These are phyloP conservation scores for Kockovaella imperatae DNA, from an alignment of 768 basidiomycete species.

Conservation along the genomic window DNA sequence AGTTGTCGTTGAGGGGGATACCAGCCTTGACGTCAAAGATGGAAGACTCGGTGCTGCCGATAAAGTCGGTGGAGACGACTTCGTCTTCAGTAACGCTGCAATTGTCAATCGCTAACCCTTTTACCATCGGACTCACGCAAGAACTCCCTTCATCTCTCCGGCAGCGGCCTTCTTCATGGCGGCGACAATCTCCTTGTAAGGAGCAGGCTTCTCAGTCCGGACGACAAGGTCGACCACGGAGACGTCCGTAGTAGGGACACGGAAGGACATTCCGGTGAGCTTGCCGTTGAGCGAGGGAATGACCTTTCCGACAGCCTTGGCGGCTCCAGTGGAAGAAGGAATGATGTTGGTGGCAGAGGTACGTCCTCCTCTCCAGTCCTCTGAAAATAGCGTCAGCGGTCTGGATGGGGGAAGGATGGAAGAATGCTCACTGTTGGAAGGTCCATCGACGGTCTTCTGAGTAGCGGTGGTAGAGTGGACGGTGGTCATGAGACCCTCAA, in stretches of 20 bases:
- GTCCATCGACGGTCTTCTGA: slow-evolving; percentile 61
- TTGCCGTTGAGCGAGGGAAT: slow-evolving; percentile 95
- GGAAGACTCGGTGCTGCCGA: slow-evolving; percentile 66
- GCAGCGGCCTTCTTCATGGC: slow-evolving; percentile 71
- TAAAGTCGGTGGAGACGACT: slow-evolving; percentile 89
- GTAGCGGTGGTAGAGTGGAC: slow-evolving; percentile 95
- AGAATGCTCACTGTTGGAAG: slow-evolving; percentile 55
- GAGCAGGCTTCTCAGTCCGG: slow-evolving; percentile 73
- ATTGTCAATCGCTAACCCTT: slow-evolving; percentile 50
- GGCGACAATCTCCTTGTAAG: slow-evolving; percentile 85
- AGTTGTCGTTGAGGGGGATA: slow-evolving; percentile 82
- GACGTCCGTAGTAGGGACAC: slow-evolving; percentile 90
- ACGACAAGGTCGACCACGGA: slow-evolving; percentile 97
- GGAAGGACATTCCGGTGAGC: slow-evolving; percentile 92
- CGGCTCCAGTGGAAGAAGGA: slow-evolving; percentile 96
- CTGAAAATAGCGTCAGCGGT: slow-evolving; percentile 11
- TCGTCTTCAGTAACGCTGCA: slow-evolving; percentile 86
- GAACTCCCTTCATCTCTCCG: slow-evolving; percentile 52
- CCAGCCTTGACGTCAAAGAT: slow-evolving; percentile 93
- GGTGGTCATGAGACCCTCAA: slow-evolving; percentile 97
- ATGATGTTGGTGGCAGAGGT: slow-evolving; percentile 97
- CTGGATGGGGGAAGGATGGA: not conserved
- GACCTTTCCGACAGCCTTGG: slow-evolving; percentile 97
- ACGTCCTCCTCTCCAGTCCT: slow-evolving; percentile 52
- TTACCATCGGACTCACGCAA: slow-evolving; percentile 26